Conservation (phyloP, 352 stramenopile genomes). For the Phytophthora citrophthora region DNA sequence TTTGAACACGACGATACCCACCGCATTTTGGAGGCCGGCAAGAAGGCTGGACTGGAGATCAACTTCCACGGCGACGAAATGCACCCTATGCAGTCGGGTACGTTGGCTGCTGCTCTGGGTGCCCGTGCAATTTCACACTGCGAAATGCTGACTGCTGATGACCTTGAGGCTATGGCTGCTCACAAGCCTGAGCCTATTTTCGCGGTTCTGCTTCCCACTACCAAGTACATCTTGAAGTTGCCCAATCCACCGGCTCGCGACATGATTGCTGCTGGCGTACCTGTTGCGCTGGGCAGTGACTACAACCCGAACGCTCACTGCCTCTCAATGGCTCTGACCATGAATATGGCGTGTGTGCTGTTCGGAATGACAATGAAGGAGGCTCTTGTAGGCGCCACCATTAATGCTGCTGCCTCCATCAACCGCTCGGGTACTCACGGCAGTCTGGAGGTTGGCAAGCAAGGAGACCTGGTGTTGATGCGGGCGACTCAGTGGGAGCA, state of each 20-base stretch:
- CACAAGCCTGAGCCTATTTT: conserved; percentile 66
- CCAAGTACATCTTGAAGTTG: conserved; percentile 86
- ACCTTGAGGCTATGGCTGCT: conserved; percentile 70
- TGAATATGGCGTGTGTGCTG: conserved; percentile 88
- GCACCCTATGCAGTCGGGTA: conserved; percentile 69
- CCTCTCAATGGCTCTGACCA: conserved; percentile 86
- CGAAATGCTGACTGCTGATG: conserved; percentile 74
- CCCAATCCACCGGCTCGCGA: conserved; percentile 70
- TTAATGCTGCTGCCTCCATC: conserved; percentile 87
- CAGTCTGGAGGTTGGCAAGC: conserved; percentile 81
- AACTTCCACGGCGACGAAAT: conserved; percentile 90
- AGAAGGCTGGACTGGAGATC: conserved; percentile 70
- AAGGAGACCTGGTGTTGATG: conserved; percentile 73
- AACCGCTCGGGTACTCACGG: conserved; percentile 74
- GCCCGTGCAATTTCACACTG: conserved; percentile 78
- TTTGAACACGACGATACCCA: conserved; percentile 83
- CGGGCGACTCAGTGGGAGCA: conserved; percentile 82
- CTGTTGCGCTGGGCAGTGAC: conserved; percentile 80
- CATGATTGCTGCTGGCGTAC: conserved; percentile 72
- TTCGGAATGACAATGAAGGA: conserved; percentile 90
- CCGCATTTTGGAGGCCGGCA: conserved; percentile 73
- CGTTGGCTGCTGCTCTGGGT: conserved; percentile 61
- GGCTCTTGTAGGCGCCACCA: conserved; percentile 79
- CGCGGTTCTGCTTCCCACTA: conserved; percentile 81
- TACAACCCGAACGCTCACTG: conserved; percentile 90